Evolutionary conservation across 2,329 filamentous ascomycete genomes (phyloP), one percentile per base, ranked within the genome.

Genomic region (Canariomyces notabilis): DNA sequence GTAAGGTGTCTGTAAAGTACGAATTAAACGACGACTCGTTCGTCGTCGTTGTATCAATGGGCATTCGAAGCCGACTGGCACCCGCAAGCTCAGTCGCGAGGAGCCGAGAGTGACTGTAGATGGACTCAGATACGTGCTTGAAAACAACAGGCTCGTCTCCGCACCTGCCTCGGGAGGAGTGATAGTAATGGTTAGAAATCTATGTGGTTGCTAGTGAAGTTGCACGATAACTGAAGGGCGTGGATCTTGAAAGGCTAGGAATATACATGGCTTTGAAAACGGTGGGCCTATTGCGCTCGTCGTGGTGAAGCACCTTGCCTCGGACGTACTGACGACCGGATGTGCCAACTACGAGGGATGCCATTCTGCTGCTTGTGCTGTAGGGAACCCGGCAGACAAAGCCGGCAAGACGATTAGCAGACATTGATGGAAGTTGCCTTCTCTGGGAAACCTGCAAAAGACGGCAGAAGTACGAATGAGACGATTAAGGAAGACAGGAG

Each of bases 61-160:
- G 35, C 35, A 44, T 44, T 6, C 26, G 20, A 23, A 44, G 42
- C 35, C 35, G 42, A 26, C 26, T 35, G 26, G 42, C 18, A 35
- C 35, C 23, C 16, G 35, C 18, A 44, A 26, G n/a, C n/a, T n/a
- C n/a, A n/a, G n/a, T n/a, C n/a, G 26, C 42, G 20, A 44, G 42
- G 19, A n/a, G 35, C n/a, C 8, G 19, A 20, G 35, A 44, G 9
- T 22, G 35, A 34, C 34, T 15, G 26, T 12, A 44, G 29, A 34
- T 15, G 5, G 42, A 20, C 42, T 15, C 22, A 1, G 26, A 14
- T 19, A 16, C 42, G 2, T 9, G 26, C 42, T 44, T 44, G 8
- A 44, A 38, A 20, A 44, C 35, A 11, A 44, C 19, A 9, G 35
- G 19, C 42, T 44, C 35, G 15, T 38, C 38, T 26, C 26, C 26